Evolutionary conservation across 140 eudicot genomes (phyloP), one percentile per base, ranked within the genome.

Genomic region (Bidens hawaiensis): DNA sequence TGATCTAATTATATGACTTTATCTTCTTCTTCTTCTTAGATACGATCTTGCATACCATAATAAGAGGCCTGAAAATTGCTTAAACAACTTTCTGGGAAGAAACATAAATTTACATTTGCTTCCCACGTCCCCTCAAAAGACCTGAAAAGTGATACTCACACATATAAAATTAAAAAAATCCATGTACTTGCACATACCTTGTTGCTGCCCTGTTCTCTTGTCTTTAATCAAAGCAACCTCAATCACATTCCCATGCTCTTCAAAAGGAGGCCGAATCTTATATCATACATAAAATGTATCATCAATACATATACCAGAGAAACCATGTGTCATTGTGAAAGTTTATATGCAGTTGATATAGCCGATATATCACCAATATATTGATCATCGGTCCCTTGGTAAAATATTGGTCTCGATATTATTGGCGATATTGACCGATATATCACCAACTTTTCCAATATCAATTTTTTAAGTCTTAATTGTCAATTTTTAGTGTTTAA

Each of bases 181-280:
- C 63, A 10, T 51, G 40, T 18, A 53, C 26, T 58, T 34, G 68
- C 68, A 75, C 81, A 76, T 88, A 88, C 97, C 99, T 88, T 94
- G 99, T 55, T 88, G 97, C 69, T 78, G 95, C 57, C 99, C 97
- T 28, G 99, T 79, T 79, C 90, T 83, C 75, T 83, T 88, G 71
- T 94, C 99, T 76, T 76, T 94, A 43, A 94, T 94, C 72, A 94
- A 74, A 73, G 97, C 97, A 85, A 94, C 95, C 73, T 94, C 99
- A 55, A 85, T 12, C 41, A 91, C 99, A 38, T 60, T 83, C 52
- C 97, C 99, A 75, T 85, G 94, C 59, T 88, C 76, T 66, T 94
- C 99, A 79, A 94, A 94, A 65, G 78, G 60, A 14, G 97, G 97
- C 33, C 94, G 97, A 45, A 94, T 85, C 99, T 94, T 79, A 46